A percentile compares a stretch with the other conserved stretches of the same genome.
These are phyloP conservation scores for Wickerhamiella occidentalis DNA, from an alignment of 805 yeast genomes.

Conservation along the genomic window DNA sequence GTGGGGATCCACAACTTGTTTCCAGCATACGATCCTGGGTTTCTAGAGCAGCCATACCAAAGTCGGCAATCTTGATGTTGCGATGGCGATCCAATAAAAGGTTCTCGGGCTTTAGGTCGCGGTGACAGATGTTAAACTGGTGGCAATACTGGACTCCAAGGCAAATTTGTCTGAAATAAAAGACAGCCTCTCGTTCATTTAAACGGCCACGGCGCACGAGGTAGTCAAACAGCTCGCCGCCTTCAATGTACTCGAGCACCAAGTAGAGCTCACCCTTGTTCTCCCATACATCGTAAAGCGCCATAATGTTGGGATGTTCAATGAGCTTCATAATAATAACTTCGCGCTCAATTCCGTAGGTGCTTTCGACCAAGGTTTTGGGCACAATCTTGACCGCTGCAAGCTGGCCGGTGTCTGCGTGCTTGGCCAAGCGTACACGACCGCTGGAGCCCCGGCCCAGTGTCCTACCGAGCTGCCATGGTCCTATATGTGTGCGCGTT, in stretches of 20 bases:
- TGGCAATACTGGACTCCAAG: constrained; percentile 77
- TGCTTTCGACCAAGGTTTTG: constrained; percentile 56
- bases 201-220: constrained; percentile 79
- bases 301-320: constrained; percentile 87
- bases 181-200: constrained; percentile 80
- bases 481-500: constrained; percentile 62
- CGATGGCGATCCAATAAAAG: constrained; percentile 65
- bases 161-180: constrained; percentile 77
- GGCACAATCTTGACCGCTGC: constrained; percentile 97
- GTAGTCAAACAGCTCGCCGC: constrained; percentile 91
- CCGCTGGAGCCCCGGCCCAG: constrained; percentile 96
- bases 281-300: constrained; percentile 96
- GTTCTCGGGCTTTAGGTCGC: constrained; percentile 78
- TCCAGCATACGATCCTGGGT: constrained; percentile 69
- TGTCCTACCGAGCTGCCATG: constrained; percentile 93
- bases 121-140: constrained; percentile 75
- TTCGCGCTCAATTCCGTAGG: constrained; percentile 94
- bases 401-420: constrained; percentile 67
- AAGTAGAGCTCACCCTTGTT: constrained; percentile 82
- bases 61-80: constrained; percentile 93
- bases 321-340: constrained; percentile 93
- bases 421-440: constrained; percentile 83
- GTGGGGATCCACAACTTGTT: constrained; percentile 97
- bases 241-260: constrained; percentile 90
- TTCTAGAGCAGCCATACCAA: constrained; percentile 98